These are phyloP conservation scores for Talaromyces verruculosus DNA, from an alignment of 2,329 filamentous ascomycete species.

Conservation along the genomic window DNA sequence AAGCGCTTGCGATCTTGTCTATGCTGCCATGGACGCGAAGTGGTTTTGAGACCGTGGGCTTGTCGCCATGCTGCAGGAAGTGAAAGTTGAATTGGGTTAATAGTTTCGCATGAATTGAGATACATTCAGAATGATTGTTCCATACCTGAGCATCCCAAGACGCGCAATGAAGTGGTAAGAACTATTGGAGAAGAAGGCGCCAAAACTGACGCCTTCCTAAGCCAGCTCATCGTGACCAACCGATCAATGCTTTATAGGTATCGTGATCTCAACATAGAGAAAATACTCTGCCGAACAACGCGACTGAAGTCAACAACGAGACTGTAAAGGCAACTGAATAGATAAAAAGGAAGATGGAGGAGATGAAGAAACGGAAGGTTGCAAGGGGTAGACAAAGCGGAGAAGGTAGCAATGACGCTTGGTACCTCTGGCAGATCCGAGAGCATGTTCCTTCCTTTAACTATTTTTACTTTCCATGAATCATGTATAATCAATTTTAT, in stretches of 20 bases:
- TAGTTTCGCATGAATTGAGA: neutral
- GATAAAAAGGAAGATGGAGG: neutral
- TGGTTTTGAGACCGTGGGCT: neutral
- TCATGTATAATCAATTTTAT: neutral
- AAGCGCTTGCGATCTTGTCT: neutral
- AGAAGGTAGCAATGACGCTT: conserved; percentile 9
- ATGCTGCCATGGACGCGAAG: neutral
- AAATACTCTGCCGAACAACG: conserved; percentile 5
- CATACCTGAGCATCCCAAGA: conserved; percentile 16
- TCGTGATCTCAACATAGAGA: neutral
- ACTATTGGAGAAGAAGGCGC: conserved; percentile 11
- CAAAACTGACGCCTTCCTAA: conserved; percentile 17
- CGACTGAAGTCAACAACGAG: neutral
- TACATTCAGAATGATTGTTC: neutral
- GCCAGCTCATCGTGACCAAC: conserved; percentile 20
- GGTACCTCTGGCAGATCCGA: conserved; percentile 2
- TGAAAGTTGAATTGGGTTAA: neutral
- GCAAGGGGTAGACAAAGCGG: conserved; percentile 8
- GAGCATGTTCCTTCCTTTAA: neutral
- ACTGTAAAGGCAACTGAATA: neutral
- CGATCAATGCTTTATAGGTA: neutral
- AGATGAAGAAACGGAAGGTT: neutral
- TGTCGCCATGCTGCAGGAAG: conserved; percentile 9
- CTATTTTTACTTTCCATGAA: neutral
- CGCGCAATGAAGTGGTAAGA: conserved; percentile 1